Evolutionary conservation across 495 filamentous ascomycete genomes (phyloP), one percentile per base, ranked within the genome.

Genomic region (Penicillium egyptiacum): DNA sequence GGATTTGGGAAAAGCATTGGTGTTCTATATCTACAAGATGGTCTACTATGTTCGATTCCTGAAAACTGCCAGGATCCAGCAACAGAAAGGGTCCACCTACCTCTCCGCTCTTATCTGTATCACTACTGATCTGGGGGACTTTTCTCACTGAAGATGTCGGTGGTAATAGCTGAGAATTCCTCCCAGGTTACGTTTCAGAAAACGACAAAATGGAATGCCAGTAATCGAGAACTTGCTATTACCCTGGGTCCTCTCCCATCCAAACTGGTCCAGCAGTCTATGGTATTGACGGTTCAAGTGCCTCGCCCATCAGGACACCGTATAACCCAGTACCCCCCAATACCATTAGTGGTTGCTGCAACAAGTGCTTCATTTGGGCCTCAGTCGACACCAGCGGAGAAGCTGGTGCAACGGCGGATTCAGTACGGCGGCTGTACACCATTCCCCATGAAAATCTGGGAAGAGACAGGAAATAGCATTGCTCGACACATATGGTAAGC

Each of bases 401-500:
- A 74, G 31, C 65, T 76, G 44, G 75, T 88, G 16, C 76, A 83
- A 53, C 75, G 84, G 51, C 73, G 82, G 1, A 75, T 90, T 20
- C 53, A 59, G 47, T 25, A 49, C 72, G 20, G 58, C 66, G 19
- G 61, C 63, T 12, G 47, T 52, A 7, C 60, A 35, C 25, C 46
- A 10, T n/a, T n/a, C n/a, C 35, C 16, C 16, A 61, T 83, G 39
- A 63, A 57, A 49, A 82, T 97, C 20, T 88, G 88, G 76, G 94
- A 98, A 65, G 92, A 98, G 57, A 91, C 91, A 2, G 93, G 92
- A 7, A 92, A 98, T 68, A 96, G 90, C 67, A 96, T 98, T 63
- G 92, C 93, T 16, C 81, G 92, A 16, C 94, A 98, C 72, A 84
- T 98, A 45, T 98, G 94, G 94, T 93, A 86, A 70, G 70, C 39